These are phyloP conservation scores for Aspergillus vadensis DNA, from an alignment of 2,329 filamentous ascomycete species.

Conservation along the genomic window DNA sequence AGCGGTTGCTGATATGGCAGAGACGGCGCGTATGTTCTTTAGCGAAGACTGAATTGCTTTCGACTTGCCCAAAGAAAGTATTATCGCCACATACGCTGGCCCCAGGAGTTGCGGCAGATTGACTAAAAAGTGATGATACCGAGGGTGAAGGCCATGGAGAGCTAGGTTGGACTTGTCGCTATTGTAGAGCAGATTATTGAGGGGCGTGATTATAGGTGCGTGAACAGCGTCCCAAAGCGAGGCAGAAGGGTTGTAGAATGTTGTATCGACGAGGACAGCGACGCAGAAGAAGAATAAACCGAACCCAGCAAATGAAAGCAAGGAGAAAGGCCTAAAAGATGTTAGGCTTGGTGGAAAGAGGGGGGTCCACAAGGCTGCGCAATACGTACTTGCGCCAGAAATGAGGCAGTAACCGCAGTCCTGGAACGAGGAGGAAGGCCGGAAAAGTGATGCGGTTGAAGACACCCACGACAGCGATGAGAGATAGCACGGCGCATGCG, in stretches of 20 bases:
- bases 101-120: conserved; percentile 74
- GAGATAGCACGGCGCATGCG: conserved; percentile 75
- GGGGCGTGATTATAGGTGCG: conserved; percentile 70
- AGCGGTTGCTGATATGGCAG: conserved; percentile 47
- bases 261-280: conserved; percentile 80
- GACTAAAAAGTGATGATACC: conserved; percentile 72
- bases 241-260: conserved; percentile 65
- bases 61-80: conserved; percentile 51
- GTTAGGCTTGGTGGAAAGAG: conserved; percentile 14
- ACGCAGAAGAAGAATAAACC: conserved; percentile 68
- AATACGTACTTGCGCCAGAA: conserved; percentile 72
- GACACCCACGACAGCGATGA: conserved; percentile 78
- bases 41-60: conserved; percentile 34
- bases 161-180: conserved; percentile 69
- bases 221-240: conserved; percentile 46
- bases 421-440: conserved; percentile 84
- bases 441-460: conserved; percentile 99
- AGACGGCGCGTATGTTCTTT: conserved; percentile 44
- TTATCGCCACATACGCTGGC: conserved; percentile 62
- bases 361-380: neutral
- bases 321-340: conserved; percentile 53
- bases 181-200: conserved; percentile 80
- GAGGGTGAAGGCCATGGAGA: conserved; percentile 74
- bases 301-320: conserved; percentile 66
- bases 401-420: conserved; percentile 79